phyloP scores from a whole-genome alignment of 2,329 filamentous ascomycete genomes.

The Sporothrix brasiliensis region DNA sequence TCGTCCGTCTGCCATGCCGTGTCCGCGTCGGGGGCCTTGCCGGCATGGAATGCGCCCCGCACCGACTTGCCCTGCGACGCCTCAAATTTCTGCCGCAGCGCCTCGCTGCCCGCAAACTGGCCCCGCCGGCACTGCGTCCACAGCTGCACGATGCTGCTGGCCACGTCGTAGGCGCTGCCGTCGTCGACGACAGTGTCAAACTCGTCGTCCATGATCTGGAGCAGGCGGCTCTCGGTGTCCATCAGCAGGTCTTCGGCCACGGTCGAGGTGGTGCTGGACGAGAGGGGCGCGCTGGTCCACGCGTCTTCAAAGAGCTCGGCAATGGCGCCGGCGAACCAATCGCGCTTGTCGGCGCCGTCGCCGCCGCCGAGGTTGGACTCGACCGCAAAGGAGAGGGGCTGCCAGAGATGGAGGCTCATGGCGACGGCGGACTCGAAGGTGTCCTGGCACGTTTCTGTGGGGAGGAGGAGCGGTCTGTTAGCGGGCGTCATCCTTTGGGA shows the following conservation, averaged over 20 bases:
- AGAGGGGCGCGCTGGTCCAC: constrained; percentile 35
- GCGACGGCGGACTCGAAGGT: constrained; percentile 87
- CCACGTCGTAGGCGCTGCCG: constrained; percentile 75
- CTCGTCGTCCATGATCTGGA: constrained; percentile 93
- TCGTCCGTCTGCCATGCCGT: constrained; percentile 63
- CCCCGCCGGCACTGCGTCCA: constrained; percentile 66
- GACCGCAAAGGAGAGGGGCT: constrained; percentile 82
- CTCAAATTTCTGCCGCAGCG: constrained; percentile 65
- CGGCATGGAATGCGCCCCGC: constrained; percentile 57
- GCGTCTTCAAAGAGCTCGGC: constrained; percentile 69
- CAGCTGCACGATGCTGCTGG: constrained; percentile 70
- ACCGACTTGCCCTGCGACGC: constrained; percentile 63
- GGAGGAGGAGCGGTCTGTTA: constrained; percentile 19
- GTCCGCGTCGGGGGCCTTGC: constrained; percentile 59
- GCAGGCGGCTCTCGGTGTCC: constrained; percentile 80
- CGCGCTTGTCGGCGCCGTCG: constrained; percentile 81
- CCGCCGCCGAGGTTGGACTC: constrained; percentile 86
- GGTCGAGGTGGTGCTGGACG: constrained; percentile 38
- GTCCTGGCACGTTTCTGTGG: constrained; percentile 58
- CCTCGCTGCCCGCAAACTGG: constrained; percentile 65
- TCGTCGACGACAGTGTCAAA: constrained; percentile 94
- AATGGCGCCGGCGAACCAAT: constrained; percentile 91
- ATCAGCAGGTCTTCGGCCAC: constrained; percentile 61
- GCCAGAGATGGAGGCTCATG: constrained; percentile 84
- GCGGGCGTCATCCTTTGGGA: neutral